Evolutionary conservation across 192 early-diverging fungal species (phyloP), one percentile per base, ranked within the genome.

Genomic region (Coemansia sp.): DNA sequence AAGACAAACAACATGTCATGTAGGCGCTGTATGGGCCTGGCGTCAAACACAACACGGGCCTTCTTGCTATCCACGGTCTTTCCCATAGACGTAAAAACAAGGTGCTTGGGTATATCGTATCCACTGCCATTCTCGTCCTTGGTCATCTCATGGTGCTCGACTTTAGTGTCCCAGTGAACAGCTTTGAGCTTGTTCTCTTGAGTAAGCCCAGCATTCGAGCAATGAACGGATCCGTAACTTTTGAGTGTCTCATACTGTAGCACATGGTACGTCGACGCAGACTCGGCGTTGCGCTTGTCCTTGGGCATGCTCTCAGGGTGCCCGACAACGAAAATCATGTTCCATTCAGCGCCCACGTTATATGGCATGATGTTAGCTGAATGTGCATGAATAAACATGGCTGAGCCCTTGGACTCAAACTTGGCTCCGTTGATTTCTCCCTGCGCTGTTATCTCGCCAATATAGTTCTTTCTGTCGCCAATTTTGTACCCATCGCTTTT

Each of bases 1-100:
- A 95, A 98, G 31, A 94, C 85, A 63, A 88, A 97, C 37, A 94
- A 94, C 61, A 98, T 90, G 60, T 92, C 93, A 58, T 92, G 92
- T 38, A 88, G 70, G 50, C 93, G 79, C 40, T 83, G 76, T n/a
- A 75, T 66, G 44, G 86, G 86, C 15, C 81, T 79, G 21, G 93
- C 72, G 2, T 85, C 82, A 72, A 94, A 81, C 14, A 76, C 74
- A 11, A 91, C 85, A 31, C 81, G 86, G 46, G 90, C 82, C 14
- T 79, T 69, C 74, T 89, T 85, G 37, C 76, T 81, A 28, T 90
- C 87, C 12, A 89, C 63, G 3, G 90, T 92, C 74, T 90, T 89
- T 8, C 96, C 96, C 19, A 84, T 84, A 81, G 87, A 92, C n/a
- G 82, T 85, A 66, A 90, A 88, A 52, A 87, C 71, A 52, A 94